phyloP scores from a whole-genome alignment of 495 filamentous ascomycete species.

The Trypethelium eluteriae region DNA sequence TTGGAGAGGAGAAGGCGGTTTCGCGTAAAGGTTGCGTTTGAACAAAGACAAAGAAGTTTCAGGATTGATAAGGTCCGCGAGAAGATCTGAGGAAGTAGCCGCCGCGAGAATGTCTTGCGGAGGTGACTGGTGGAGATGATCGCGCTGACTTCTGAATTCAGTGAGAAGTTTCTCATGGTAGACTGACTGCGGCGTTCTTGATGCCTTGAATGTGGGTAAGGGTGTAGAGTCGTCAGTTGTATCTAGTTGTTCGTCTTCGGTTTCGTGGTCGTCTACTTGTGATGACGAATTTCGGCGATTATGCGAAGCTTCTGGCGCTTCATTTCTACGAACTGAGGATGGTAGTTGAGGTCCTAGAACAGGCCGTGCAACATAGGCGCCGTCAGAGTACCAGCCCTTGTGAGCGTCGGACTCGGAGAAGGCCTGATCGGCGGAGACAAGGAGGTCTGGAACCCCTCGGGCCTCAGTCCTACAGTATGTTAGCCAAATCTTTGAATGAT shows the following conservation, averaged over 20 bases:
- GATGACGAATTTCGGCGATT: slow-evolving; percentile 14
- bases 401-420: slow-evolving; percentile 35
- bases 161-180: slow-evolving; percentile 57
- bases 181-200: slow-evolving; percentile 39
- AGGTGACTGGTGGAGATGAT: slow-evolving; percentile 48
- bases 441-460: not conserved
- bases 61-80: slow-evolving; percentile 37
- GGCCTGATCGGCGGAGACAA: not conserved
- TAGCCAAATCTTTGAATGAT: too few species aligned
- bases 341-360: slow-evolving; percentile 23
- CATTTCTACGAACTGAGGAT: not conserved
- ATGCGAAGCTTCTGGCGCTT: slow-evolving; percentile 20
- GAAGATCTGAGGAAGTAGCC: slow-evolving; percentile 49
- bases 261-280: not conserved
- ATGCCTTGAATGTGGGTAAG: not conserved
- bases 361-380: slow-evolving; percentile 57
- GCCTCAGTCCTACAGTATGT: not conserved
- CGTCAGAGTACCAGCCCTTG: slow-evolving; percentile 59
- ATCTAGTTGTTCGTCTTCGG: too few species aligned
- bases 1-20: slow-evolving; percentile 60
- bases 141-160: slow-evolving; percentile 53
- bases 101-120: slow-evolving; percentile 42
- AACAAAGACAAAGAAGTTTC: slow-evolving; percentile 39
- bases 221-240: slow-evolving; percentile 25
- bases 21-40: slow-evolving; percentile 44